Evolutionary conservation across 2,329 filamentous ascomycete species (phyloP).

Genomic region (Fusarium buharicum): DNA sequence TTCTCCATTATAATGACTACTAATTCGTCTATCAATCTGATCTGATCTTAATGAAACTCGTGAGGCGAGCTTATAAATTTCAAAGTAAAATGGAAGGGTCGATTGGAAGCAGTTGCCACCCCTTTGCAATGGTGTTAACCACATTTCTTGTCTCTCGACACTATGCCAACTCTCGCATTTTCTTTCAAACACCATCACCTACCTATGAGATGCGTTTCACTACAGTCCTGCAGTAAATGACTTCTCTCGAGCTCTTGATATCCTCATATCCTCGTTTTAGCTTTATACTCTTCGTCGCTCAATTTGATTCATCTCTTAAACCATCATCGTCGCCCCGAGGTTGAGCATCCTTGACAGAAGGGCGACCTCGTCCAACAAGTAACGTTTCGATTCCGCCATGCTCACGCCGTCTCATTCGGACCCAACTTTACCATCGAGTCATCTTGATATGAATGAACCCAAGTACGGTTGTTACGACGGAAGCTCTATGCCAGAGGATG

Average conservation of each 20-base stretch:
- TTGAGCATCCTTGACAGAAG: neutral
- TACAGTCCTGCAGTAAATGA: neutral
- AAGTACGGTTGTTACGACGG: constrained; percentile 33
- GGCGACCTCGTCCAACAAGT: neutral
- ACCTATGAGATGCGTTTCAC: neutral
- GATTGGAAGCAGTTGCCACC: neutral
- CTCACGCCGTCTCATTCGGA: constrained; percentile 31
- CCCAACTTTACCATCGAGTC: constrained; percentile 10
- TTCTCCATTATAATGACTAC: neutral
- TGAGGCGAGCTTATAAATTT: neutral
- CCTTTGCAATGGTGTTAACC: neutral
- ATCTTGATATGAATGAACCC: constrained; percentile 29
- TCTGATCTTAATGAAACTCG: too few species aligned
- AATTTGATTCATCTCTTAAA: fast-evolving
- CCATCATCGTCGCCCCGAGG: neutral
- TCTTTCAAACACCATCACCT: neutral
- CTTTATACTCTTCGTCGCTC: neutral
- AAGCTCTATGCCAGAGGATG: fast-evolving
- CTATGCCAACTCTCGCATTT: neutral
- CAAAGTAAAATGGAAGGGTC: neutral
- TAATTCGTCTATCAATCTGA: neutral
- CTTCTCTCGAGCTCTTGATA: neutral
- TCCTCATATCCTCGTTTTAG: neutral
- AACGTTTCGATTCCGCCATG: constrained; percentile 27
- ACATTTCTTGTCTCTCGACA: neutral